Base-by-base conservation (phyloP, 2,329 filamentous ascomycete species). In the Colletotrichum karsti region DNA sequence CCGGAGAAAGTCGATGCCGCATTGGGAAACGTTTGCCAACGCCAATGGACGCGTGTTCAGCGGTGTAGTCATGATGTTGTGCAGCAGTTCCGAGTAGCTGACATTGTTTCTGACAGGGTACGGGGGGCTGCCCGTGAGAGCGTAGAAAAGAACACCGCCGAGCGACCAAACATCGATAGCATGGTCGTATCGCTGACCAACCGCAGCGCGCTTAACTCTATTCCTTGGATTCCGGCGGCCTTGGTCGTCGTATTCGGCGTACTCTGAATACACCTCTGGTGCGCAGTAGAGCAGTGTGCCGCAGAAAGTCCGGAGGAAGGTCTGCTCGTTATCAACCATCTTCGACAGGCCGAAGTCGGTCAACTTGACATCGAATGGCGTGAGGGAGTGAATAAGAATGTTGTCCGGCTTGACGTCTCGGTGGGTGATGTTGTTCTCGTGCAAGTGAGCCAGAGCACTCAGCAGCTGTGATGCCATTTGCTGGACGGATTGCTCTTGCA, bases 351-450 rank as follows among this genome's bases (percentile, higher is more conserved):
- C 96, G 82, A 99, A 99, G 77, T 99, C 96, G 0, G 96, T 97
- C 13, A 99, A 84, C 79, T 99, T 98, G 73, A 98, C 92, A 13
- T 88, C 85, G 54, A 97, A 88, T 0, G 95, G 94, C 6, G 91
- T 84, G 9, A 89, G 77, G 1, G 90, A 91, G 10, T 90, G 85
- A 72, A 98, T 93, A 42, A 99, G 85, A 69, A 99, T 98, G 75
- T 99, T 99, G 83, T 99, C 96, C 0, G 96, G 96, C 77, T 99
- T 99, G 76, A 99, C 94, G 78, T 99, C 96, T n/a, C 96, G 92
- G 80, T 99, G 96, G 0, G 95, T 98, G 73, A 99, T 98, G 75
- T 92, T 94, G 74, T 92, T 91, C 59, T 86, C 84, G 78, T 99
- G 96, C 8, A 99, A 85, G 77, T 99, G 98, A 30, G 90, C 90